Evolutionary conservation across 805 yeast genomes (phyloP), one percentile per base, ranked within the genome.

Genomic region (Komagataella kurtzmanii): DNA sequence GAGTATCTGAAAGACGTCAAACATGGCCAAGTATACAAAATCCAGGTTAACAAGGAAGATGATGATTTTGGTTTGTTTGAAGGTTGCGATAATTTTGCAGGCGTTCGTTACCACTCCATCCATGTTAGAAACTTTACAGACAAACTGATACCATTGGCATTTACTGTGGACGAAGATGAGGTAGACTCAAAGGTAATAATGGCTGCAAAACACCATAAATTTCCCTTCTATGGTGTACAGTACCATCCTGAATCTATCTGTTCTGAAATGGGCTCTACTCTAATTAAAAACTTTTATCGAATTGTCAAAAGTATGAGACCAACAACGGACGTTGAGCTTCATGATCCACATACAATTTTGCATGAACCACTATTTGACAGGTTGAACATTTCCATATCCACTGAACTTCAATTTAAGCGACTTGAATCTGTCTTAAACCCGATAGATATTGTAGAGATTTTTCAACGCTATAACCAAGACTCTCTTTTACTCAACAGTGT

Each of bases 241-340:
- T 95, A 90, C 61, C 99, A 93, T 61, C 99, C 99, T 0, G 99
- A 93, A 61, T 88, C 97, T 1, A 80, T 91, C 45, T 88, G 96
- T 58, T 88, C 97, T 0, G 69, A 73, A 12, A 58, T 68, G 48
- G 99, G 99, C 1, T 72, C 61, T 2, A 59, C 63, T 8, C 63
- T 93, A 50, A 64, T 90, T 3, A 55, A 58, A 7, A 86, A 85
- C 61, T 91, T 91, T 62, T 79, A 83, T 73, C 30, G 47, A 0
- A 53, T 77, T 14, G 81, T 85, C 3, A 47, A 30, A 30, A 4
- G 40, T 30, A 30, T 30, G 40, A 30, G 40, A 30, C 40, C 40
- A 4, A 30, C 40, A 8, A 14, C 14, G 40, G 10, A 30, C 50
- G 23, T 51, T 3, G 47, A 46, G 4, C 40, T 30, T 6, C 51